Base-by-base conservation (phyloP, 371 early-diverging fungal genomes). In the Mortierella sp. region DNA sequence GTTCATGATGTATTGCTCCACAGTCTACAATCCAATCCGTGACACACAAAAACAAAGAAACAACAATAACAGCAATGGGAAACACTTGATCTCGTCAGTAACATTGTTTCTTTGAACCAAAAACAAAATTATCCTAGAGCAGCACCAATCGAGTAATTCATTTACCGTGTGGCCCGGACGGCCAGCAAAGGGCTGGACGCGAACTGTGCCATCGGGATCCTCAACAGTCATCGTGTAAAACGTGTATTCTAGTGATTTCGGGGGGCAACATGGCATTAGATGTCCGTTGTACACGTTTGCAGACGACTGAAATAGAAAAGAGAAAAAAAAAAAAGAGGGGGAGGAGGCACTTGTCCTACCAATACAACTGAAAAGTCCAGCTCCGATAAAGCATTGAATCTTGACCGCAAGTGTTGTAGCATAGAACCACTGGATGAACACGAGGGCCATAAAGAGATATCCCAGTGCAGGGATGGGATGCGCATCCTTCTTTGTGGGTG, bases 161-260 rank as follows among this genome's bases (percentile, higher is more conserved):
- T 6, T 68, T 72, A 76, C 76, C 16, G 81, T 81, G 23, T 75
- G 75, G 44, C 81, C 81, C 18, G 75, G 75, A 51, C 81, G 81
- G 18, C 80, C 71, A 30, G 75, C 75, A 61, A 81, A 81, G 5
- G 75, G 81, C 21, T 60, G 67, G 15, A 81, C 57, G 19, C 28
- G 18, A 9, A 81, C 75, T 0, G 75, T 72, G 30, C 81, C 81
- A 65, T 81, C 75, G 11, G 81, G 81, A 1, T 37, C 57, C 64
- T 81, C 75, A 7, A 81, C 64, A 2, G 81, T 81, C 75, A 81
- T 74, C 4, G 75, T 81, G 37, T 81, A 75, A 50, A 81, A 81
- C 0, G 57, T 72, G 63, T 75, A 81, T 44, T 81, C 81, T 75
- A 57, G 14, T 23, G 12, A n/a, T n/a, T n/a, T n/a, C n/a, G n/a